Base-by-base conservation (phyloP, 345 rosid species). In the Rubroshorea leprosula region DNA sequence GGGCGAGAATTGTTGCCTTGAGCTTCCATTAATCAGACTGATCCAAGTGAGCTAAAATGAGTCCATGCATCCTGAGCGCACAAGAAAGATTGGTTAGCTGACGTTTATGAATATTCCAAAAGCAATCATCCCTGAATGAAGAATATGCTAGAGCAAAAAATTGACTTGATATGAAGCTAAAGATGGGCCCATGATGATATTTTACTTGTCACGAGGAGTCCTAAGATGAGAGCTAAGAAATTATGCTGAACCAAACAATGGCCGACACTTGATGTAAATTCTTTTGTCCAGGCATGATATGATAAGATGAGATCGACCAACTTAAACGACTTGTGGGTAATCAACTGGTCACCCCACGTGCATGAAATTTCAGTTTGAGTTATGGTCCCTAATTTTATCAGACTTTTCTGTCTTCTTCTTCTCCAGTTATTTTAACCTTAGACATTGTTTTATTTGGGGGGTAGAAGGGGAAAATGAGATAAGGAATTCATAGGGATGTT, bases 11-110 rank as follows among this genome's bases (percentile, higher is more conserved):
- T 14, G 49, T 1, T 5, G 39, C 1, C 0, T 60, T 12, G 47
- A 35, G 41, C 55, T 20, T 23, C 55, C 25, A 17, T 11, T 23
- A 55, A 14, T 72, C 70, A 89, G 22, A 71, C 52, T 47, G 72
- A 70, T 48, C 87, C 89, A 19, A 79, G 74, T 5, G 90, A 72
- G 74, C 67, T 86, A 83, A 84, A 89, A 64, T 84, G 89, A 74
- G 71, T 72, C 96, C 96, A 92, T 35, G 98, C 85, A 66, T 84
- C 98, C 98, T 92, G 81, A 20, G 31, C 23, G 43, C 1, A 35
- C 41, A 35, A 35, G 49, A 26, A 72, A 29, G 3, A 13, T 10
- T 14, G 6, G 17, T 44, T 14, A 15, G 3, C 2, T 7, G 4
- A 9, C 1, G 9, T 44, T 16, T 1, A 44, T 2, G 47, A 6